Base-by-base conservation (phyloP, 768 basidiomycete genomes). In the Agaricus subrufescens region DNA sequence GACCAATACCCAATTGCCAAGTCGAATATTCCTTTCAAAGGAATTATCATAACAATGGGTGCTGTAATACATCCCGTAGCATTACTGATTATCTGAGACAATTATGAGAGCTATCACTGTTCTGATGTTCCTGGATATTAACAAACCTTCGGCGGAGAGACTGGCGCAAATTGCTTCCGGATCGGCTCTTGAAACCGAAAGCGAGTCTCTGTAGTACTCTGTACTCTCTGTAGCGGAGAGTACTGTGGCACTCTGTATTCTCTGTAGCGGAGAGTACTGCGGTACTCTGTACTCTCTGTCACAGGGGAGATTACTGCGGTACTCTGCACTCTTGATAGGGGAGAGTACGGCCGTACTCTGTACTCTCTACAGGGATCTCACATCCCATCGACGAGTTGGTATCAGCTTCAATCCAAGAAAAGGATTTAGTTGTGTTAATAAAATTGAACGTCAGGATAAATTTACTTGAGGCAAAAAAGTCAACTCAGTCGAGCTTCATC, bases 371-470 rank as follows among this genome's bases (percentile, higher is more conserved):
- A 55, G 37, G 23, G 63, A 61, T 8, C 61, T 50, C 37, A 8
- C 62, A 61, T 2, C 62, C 52, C 2, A 54, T 58, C 30, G 62
- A 56, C n/a, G 61, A 65, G 23, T 63, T 63, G 54, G 67, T 67
- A 10, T 65, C 59, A 10, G 69, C 70, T 62, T 75, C 19, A 19
- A 19, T 1, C 73, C 53, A 72, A 59, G 69, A 76, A 77, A 19
- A 77, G 63, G 55, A 19, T 19, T 19, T 75, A 71, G 53, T 73
- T 74, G 61, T 81, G 80, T 6, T 79, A 77, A 66, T 77, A 79
- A 67, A 82, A 79, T 61, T 81, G 80, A 69, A 82, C 81, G 59
- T 76, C 65, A 46, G 81, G 70, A 68, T 80, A 68, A 15, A 67
- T 42, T 29, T 46, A 15, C 19, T 30, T n/a, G 52, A 57, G n/a